phyloP scores from a whole-genome alignment of 371 early-diverging fungal genomes.

The Haplosporangium sp. region DNA sequence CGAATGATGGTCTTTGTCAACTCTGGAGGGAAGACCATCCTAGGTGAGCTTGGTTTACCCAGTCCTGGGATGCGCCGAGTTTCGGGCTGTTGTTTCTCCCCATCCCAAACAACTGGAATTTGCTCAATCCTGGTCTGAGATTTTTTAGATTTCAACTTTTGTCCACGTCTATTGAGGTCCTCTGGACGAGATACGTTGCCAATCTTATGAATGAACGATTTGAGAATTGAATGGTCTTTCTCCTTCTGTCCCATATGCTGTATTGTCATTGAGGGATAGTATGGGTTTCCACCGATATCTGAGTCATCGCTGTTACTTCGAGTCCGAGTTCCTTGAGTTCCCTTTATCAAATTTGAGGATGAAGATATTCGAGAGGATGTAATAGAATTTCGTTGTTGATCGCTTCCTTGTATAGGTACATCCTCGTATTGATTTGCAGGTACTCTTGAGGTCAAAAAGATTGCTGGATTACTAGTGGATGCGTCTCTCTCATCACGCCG shows the following conservation, averaged over 20 bases:
- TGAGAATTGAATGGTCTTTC: conserved; percentile 2
- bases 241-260: background rate
- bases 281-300: background rate
- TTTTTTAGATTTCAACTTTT: background rate
- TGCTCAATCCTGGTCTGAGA: conserved; percentile 19
- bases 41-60: conserved; percentile 16
- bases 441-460: background rate
- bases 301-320: background rate
- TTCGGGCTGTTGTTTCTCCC: conserved; percentile 25
- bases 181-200: conserved; percentile 1
- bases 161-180: background rate
- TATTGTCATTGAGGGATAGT: background rate
- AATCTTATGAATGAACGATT: conserved; percentile 11
- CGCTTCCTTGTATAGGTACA: background rate
- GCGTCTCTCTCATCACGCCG: conserved; percentile 14
- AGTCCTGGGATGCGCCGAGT: conserved; percentile 31
- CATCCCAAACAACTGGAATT: conserved; percentile 40
- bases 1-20: conserved; percentile 34
- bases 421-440: background rate
- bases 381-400: background rate
- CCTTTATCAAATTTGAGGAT: background rate
- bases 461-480: background rate
- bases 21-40: conserved; percentile 25
- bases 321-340: background rate
- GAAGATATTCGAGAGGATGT: background rate